Base-by-base conservation (phyloP, 2,329 filamentous ascomycete species). In the Xylaria sp. region DNA sequence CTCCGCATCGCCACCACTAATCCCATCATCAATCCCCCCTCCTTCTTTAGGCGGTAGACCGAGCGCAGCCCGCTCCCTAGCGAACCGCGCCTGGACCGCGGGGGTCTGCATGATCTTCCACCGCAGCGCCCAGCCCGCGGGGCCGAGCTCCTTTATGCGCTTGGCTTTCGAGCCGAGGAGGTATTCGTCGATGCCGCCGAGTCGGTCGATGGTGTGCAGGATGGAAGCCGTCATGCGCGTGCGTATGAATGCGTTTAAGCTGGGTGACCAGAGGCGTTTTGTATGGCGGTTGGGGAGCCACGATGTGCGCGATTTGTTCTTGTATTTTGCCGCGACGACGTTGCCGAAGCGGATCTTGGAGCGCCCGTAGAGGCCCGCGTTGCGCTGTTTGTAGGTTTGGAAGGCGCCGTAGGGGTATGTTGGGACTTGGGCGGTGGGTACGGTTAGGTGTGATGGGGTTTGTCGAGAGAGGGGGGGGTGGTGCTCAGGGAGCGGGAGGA, bases 161-260 rank as follows among this genome's bases (percentile, higher is more conserved):
- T 83, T 84, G 15, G 89, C 82, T 79, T 92, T 95, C 75, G 88
- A 85, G 69, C 92, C 93, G 43, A 97, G 82, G 47, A 99, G 82
- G 79, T 99, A 99, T 73, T 93, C 88, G 77, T 99, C 95, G 67
- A 99, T 83, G 7, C 95, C 93, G 63, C 94, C 94, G 65, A 90
- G 87, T 75, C 93, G 94, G 74, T 92, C 88, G 73, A 98, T 91
- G 37, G 88, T 89, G 73, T 87, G 83, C 70, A 90, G 82, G 25
- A 92, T 90, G 60, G 86, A 84, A 42, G 90, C 83, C 6, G 89
- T 92, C 60, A 94, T 81, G 64, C 88, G 84, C 40, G 91, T 83
- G 75, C 88, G 87, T 57, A 95, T 80, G 71, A 82, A 84, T 66
- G 83, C 83, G 66, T 83, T 81, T 60, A 95, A 79, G 0, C 85